Evolutionary conservation across 2,329 filamentous ascomycete species (phyloP).

Genomic region (Alternaria viburni): DNA sequence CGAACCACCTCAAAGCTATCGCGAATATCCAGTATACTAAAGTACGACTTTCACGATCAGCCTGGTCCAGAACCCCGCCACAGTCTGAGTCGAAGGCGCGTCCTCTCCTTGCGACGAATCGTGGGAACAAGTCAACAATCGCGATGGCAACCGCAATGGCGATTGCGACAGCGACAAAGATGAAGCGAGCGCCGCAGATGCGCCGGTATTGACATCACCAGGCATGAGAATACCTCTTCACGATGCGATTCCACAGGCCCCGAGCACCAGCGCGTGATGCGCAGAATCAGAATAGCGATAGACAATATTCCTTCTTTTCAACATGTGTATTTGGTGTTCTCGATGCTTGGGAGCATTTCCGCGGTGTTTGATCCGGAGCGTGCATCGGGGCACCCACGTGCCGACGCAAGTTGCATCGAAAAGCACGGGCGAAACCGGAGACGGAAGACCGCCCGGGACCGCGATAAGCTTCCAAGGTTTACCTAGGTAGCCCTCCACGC

Average conservation of each 20-base stretch:
- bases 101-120: neutral
- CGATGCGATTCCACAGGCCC: slow-evolving; percentile 22
- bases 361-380: neutral
- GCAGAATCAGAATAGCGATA: neutral
- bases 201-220: slow-evolving; percentile 16
- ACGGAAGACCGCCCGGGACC: slow-evolving; percentile 6
- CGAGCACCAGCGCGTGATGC: slow-evolving; percentile 18
- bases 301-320: neutral
- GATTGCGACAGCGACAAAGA: neutral
- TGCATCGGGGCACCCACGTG: slow-evolving; percentile 4
- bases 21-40: no score
- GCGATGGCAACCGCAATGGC: neutral
- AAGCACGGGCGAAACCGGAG: neutral
- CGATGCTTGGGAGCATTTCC: neutral
- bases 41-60: rapidly evolving
- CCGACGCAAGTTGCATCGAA: neutral
- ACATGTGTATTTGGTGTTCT: neutral
- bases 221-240: neutral
- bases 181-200: slow-evolving; percentile 15
- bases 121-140: neutral
- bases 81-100: neutral
- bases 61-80: no score
- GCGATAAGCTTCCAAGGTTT: slow-evolving; percentile 3
- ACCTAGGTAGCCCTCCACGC: slow-evolving; percentile 6
- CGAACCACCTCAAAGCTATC: neutral